phyloP scores from a whole-genome alignment of 2,329 filamentous ascomycete genomes.

The Pestalotiopsis sp. region DNA sequence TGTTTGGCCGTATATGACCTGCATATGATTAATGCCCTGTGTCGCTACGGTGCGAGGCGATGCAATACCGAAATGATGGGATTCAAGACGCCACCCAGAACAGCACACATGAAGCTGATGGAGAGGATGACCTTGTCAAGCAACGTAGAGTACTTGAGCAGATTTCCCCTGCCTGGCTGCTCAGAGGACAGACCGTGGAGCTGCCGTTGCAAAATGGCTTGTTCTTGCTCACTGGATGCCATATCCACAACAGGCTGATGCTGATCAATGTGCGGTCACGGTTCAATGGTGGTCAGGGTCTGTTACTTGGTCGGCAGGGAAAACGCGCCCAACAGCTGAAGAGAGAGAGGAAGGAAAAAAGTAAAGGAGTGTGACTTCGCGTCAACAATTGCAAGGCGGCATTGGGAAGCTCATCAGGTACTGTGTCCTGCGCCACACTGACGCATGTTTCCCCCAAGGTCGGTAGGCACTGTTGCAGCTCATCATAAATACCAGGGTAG shows the following conservation, averaged over 20 bases:
- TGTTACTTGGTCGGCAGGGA: too few species aligned
- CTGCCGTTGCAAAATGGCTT: not conserved
- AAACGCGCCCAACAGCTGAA: too few species aligned
- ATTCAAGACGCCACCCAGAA: not conserved
- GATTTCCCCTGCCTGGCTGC: not conserved
- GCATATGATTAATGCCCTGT: not conserved
- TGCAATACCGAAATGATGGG: not conserved
- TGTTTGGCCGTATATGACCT: conserved; percentile 2
- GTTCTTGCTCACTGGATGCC: not conserved
- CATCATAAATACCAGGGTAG: too few species aligned
- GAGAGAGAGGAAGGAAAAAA: too few species aligned
- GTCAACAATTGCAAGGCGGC: too few species aligned
- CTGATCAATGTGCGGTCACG: too few species aligned
- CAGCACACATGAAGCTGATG: not conserved
- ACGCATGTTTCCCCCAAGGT: too few species aligned
- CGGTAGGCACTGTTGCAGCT: too few species aligned
- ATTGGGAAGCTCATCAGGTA: too few species aligned
- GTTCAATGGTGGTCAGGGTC: too few species aligned
- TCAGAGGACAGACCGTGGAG: not conserved
- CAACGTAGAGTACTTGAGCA: not conserved
- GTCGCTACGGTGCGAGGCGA: not conserved
- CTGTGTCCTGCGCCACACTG: too few species aligned
- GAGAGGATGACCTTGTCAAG: not conserved
- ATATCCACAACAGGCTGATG: not conserved
- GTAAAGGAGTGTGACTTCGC: too few species aligned